Conservation (phyloP, 139 green algal genomes). For the Parachlorella kessleri region DNA sequence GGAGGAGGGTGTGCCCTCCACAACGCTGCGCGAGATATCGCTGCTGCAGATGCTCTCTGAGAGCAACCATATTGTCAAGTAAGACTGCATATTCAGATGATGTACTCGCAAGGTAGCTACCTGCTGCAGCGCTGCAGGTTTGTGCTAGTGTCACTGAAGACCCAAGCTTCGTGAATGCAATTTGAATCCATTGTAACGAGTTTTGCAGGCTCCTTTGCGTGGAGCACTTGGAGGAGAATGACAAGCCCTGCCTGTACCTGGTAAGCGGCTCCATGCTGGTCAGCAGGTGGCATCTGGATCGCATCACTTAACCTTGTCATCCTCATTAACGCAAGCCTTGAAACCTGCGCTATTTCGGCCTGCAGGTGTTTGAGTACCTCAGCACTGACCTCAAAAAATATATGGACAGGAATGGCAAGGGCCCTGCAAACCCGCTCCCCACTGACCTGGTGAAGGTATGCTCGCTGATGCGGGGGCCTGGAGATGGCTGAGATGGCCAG, state of each 20-base stretch:
- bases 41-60: constrained; percentile 87
- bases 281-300: too few relatives aligned
- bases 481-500: too few relatives aligned
- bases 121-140: too few relatives aligned
- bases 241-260: constrained; percentile 96
- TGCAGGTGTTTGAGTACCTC: constrained; percentile 95
- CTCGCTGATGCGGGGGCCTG: not conserved
- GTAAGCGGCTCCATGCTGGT: constrained; percentile 55
- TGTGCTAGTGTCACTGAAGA: not conserved
- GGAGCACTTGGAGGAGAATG: constrained; percentile 96
- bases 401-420: constrained; percentile 94
- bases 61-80: constrained; percentile 94
- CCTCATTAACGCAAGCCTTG: too few relatives aligned
- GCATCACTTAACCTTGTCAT: too few relatives aligned
- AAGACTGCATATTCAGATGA: too few relatives aligned
- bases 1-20: constrained; percentile 97
- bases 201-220: constrained; percentile 89
- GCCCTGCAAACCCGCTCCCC: constrained; percentile 64
- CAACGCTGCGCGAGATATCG: constrained; percentile 96
- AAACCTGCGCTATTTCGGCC: too few relatives aligned
- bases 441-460: constrained; percentile 73
- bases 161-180: not conserved
- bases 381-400: constrained; percentile 98
- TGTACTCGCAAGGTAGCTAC: too few relatives aligned
- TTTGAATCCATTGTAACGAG: not conserved